A percentile compares a stretch with the other conserved stretches of the same genome.
phyloP scores from a whole-genome alignment of 371 early-diverging fungal species.

The Cokeromyces recurvatus region DNA sequence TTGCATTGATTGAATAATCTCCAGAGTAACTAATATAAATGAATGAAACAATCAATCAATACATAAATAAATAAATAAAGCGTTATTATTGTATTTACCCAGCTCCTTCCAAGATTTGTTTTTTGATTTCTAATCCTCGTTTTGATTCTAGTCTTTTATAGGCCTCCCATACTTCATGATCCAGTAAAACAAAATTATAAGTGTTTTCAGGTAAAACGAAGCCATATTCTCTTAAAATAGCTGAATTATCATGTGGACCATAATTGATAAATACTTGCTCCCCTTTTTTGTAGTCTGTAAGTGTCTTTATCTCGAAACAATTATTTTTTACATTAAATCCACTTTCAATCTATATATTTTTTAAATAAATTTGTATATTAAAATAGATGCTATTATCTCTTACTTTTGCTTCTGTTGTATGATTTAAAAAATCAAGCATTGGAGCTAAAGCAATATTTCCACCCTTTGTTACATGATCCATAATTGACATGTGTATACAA shows the following conservation, averaged over 20 bases:
- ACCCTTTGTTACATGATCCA: slow-evolving; percentile 32
- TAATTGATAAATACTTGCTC: slow-evolving; percentile 59
- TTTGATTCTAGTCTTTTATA: slow-evolving; percentile 36
- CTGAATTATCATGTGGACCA: slow-evolving; percentile 56
- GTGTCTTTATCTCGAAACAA: slow-evolving; percentile 53
- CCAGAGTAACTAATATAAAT: slow-evolving; percentile 6
- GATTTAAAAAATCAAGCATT: slow-evolving; percentile 61
- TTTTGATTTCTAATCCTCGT: slow-evolving; percentile 32
- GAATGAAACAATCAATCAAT: no score
- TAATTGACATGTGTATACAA: slow-evolving; percentile 52
- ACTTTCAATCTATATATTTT: slow-evolving; percentile 40
- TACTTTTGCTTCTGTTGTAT: slow-evolving; percentile 52
- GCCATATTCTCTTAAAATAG: slow-evolving; percentile 57
- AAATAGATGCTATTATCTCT: not conserved
- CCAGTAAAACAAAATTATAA: slow-evolving; percentile 49
- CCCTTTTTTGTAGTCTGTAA: slow-evolving; percentile 50
- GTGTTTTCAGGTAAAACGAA: slow-evolving; percentile 53
- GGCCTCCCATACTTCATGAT: slow-evolving; percentile 42
- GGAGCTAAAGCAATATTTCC: slow-evolving; percentile 58
- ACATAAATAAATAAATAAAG: no score
- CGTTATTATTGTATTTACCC: slow-evolving; percentile 31
- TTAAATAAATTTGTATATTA: no score
- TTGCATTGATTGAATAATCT: slow-evolving; percentile 49
- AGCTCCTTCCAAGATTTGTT: slow-evolving; percentile 40
- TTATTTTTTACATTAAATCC: slow-evolving; percentile 45